Base-by-base conservation (phyloP, 2,329 filamentous ascomycete species). In the Aspergillus bombycis region DNA sequence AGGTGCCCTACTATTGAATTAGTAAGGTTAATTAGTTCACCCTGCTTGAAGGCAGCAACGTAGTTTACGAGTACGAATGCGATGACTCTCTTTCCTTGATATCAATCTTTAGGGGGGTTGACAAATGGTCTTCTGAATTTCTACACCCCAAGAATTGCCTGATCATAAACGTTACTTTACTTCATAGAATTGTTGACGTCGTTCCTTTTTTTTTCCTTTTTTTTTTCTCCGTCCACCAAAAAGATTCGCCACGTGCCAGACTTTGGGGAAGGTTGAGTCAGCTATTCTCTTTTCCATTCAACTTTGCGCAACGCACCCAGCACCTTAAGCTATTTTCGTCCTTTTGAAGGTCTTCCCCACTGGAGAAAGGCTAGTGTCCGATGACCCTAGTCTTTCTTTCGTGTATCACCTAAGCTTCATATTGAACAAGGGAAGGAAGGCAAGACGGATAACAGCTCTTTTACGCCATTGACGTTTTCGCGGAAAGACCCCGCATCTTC, bases 401-500 rank as follows among this genome's bases (percentile, higher is more conserved):
- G 32, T 58, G 32, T 9, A 55, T 19, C 21, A 12, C 6, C 14
- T 60, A 21, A 57, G 28, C 48, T 21, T 32, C 28, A 21, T 45
- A 30, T 32, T 45, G 48, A 26, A 2, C 45, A 14, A 48, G 34
- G 6, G 26, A 34, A 55, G 56, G 43, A 45, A 43, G 57, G 48
- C 45, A 36, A 53, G 60, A 30, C 58, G 56, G 34, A 52, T 43
- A 14, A 58, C 55, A 46, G 16, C 56, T 54, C 21, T 41, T 57
- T 57, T 46, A 61, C 53, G 55, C 46, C 53, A 61, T 61, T 64
- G 50, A 63, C 66, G 62, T 60, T 62, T 59, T 38, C 46, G 63
- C 56, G 64, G 65, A 63, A 59, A 54, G 61, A 71, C 69, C 69
- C 69, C 69, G 67, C 69, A 71, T 65, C 57, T 41, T 53, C 52